Conservation (phyloP, 805 yeast genomes). For the Cyberlindnera japonica region DNA sequence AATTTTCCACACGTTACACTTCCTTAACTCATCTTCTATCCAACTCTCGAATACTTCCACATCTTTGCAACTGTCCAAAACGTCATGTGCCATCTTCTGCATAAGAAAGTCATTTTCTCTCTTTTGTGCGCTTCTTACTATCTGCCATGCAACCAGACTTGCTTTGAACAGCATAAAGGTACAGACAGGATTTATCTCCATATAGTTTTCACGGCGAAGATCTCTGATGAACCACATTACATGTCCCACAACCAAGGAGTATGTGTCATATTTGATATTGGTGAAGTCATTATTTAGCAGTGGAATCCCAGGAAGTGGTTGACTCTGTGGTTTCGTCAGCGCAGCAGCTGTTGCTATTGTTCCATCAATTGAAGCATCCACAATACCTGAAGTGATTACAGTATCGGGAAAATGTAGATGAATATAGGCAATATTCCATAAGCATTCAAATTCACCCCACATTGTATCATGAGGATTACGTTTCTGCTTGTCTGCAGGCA, state of each 20-base stretch:
- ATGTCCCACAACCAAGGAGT: neutral
- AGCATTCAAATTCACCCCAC: constrained; percentile 1
- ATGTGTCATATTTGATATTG: neutral
- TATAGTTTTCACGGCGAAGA: neutral
- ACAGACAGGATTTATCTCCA: neutral
- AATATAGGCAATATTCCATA: constrained; percentile 1
- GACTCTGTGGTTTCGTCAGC: neutral
- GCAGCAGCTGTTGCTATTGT: constrained; percentile 1
- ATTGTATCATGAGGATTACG: neutral
- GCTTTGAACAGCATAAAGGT: neutral
- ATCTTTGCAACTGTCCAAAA: too few species aligned
- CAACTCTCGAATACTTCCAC: too few species aligned
- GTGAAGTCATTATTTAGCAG: neutral
- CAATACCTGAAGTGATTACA: constrained; percentile 1
- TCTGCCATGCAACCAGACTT: neutral
- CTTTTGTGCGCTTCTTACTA: too few species aligned
- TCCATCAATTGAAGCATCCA: neutral
- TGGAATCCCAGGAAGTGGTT: neutral
- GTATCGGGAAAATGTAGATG: constrained; percentile 2
- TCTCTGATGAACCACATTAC: neutral
- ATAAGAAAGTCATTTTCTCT: too few species aligned
- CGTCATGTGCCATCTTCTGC: too few species aligned
- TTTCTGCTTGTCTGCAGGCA: neutral
- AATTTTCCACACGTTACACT: too few species aligned
- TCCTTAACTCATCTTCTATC: too few species aligned